These are phyloP conservation scores for Pilatotrama ljubarskyi DNA, from an alignment of 768 basidiomycete genomes.

Conservation along the genomic window DNA sequence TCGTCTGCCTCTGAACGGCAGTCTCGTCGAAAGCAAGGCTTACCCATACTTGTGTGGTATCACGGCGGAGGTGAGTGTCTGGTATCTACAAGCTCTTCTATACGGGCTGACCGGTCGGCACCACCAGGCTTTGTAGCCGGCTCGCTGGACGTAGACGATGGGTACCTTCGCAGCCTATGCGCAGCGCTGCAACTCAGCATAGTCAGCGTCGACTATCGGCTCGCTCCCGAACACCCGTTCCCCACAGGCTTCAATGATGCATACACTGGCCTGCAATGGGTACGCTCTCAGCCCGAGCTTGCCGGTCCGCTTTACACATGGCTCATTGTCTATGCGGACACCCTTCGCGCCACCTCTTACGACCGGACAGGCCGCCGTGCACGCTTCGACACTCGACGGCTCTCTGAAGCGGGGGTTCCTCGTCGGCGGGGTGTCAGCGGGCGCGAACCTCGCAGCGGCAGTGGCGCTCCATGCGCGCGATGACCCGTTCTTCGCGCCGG, in stretches of 20 bases:
- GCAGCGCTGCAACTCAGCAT: slow-evolving; percentile 2
- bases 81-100: neutral
- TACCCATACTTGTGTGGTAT: slow-evolving; percentile 4
- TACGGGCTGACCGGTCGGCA: neutral
- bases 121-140: slow-evolving; percentile 10
- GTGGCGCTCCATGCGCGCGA: slow-evolving; percentile 25
- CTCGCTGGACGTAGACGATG: slow-evolving; percentile 21
- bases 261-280: slow-evolving; percentile 26
- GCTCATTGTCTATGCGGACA: neutral
- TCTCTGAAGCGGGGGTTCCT: slow-evolving; percentile 24
- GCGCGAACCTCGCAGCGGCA: slow-evolving; percentile 24
- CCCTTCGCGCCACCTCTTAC: neutral
- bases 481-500: slow-evolving; percentile 22
- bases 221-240: slow-evolving; percentile 24
- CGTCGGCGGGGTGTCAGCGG: slow-evolving; percentile 26
- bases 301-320: neutral
- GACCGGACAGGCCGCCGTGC: neutral
- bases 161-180: slow-evolving; percentile 13
- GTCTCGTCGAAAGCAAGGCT: neutral
- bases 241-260: slow-evolving; percentile 25
- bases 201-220: slow-evolving; percentile 9
- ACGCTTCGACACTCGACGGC: slow-evolving; percentile 6
- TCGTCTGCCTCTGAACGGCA: neutral
- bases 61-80: slow-evolving; percentile 7
- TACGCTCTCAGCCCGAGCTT: neutral